Conservation (phyloP, 2,329 filamentous ascomycete species). For the Gremmenia infestans region DNA sequence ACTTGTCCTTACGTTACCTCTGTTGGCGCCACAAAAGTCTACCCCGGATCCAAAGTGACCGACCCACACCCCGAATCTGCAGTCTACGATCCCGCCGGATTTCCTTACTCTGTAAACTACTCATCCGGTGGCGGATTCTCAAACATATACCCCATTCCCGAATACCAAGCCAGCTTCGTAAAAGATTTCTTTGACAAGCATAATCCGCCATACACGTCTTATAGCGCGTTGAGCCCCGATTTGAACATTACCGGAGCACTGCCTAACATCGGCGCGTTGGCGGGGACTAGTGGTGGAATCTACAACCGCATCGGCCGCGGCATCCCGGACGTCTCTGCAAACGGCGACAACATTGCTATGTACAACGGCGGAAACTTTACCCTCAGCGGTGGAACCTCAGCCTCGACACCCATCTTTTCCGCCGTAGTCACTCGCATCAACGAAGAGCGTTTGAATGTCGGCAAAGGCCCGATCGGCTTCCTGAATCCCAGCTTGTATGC, state of each 20-base stretch:
- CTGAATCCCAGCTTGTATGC: constrained; percentile 34
- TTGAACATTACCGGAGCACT: constrained; percentile 10
- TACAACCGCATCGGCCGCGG: constrained; percentile 21
- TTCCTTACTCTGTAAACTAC: constrained; percentile 25
- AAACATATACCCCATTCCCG: constrained; percentile 40
- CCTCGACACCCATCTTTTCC: constrained; percentile 37
- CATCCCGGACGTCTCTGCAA: constrained; percentile 41
- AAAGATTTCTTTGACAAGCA: constrained; percentile 36
- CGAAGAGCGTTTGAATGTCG: constrained; percentile 33
- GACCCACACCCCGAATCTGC: constrained; percentile 27
- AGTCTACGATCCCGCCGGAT: constrained; percentile 20
- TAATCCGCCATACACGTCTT: constrained; percentile 20
- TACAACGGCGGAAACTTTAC: constrained; percentile 40
- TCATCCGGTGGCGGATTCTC: constrained; percentile 42
- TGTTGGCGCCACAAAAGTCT: constrained; percentile 33
- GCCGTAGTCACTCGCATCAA: constrained; percentile 40
- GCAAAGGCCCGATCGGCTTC: constrained; percentile 35
- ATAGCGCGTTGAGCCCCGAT: constrained; percentile 15
- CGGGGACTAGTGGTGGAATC: constrained; percentile 8
- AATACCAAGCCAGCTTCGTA: constrained; percentile 40
- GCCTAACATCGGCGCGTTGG: constrained; percentile 12
- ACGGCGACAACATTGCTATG: constrained; percentile 30
- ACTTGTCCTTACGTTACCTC: constrained; percentile 40
- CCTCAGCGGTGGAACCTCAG: constrained; percentile 46
- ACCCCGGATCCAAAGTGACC: constrained; percentile 33